Evolutionary conservation across 2,329 filamentous ascomycete genomes (phyloP).

Genomic region (Aaosphaeria pasadenensis): DNA sequence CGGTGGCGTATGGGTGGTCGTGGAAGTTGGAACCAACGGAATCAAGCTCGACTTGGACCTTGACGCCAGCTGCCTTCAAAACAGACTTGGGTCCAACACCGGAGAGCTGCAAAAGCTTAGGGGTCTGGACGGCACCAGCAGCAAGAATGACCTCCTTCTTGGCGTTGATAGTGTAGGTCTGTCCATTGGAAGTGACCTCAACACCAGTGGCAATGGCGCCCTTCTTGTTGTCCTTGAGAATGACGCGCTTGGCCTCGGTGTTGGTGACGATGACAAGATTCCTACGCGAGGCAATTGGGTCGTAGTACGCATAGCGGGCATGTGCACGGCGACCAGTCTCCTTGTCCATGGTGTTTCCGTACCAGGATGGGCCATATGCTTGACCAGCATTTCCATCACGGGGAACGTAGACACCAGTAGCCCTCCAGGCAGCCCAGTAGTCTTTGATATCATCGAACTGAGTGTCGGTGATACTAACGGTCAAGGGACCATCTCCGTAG

Average conservation of each 20-base stretch:
- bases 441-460: constrained; percentile 26
- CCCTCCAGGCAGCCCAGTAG: constrained; percentile 23
- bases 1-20: constrained; percentile 22
- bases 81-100: constrained; percentile 25
- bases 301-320: constrained; percentile 28
- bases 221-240: constrained; percentile 15
- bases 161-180: constrained; percentile 15
- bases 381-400: constrained; percentile 22
- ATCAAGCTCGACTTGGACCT: constrained; percentile 22
- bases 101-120: constrained; percentile 47
- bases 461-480: constrained; percentile 20
- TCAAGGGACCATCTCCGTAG: constrained; percentile 23
- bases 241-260: constrained; percentile 17
- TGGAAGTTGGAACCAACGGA: constrained; percentile 34
- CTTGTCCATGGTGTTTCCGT: constrained; percentile 20
- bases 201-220: constrained; percentile 13
- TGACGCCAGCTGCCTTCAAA: constrained; percentile 18
- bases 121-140: constrained; percentile 55
- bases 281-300: constrained; percentile 19
- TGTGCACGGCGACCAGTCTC: constrained; percentile 18
- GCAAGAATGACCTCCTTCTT: constrained; percentile 57
- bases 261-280: constrained; percentile 16
- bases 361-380: constrained; percentile 20
- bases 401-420: constrained; percentile 12
- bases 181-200: constrained; percentile 13